Conservation (phyloP, 108 stramenopile genomes). For the Hondaea fermentalgiana region DNA sequence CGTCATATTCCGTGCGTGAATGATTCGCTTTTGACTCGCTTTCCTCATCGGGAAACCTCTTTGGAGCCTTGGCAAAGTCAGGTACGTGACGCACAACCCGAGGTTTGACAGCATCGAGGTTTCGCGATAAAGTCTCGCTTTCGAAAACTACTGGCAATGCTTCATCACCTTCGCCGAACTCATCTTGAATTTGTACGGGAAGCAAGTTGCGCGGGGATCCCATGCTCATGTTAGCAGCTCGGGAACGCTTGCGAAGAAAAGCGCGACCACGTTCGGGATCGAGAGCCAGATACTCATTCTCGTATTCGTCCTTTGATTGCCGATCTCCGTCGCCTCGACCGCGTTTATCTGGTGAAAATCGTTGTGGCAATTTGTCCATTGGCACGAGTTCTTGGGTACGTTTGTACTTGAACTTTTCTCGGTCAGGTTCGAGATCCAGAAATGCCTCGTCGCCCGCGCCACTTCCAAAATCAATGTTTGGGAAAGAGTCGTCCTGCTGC, state of each 20-base stretch:
- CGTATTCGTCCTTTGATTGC: not conserved
- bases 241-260: not conserved
- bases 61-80: not conserved
- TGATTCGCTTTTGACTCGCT: not conserved
- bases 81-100: not conserved
- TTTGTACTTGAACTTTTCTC: not conserved
- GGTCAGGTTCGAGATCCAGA: not conserved
- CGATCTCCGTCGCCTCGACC: not conserved
- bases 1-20: not conserved
- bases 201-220: not conserved
- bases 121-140: not conserved
- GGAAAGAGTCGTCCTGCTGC: too few relatives aligned
- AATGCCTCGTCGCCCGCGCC: not conserved
- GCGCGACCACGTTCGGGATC: not conserved
- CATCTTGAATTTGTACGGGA: not conserved
- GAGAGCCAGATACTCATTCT: not conserved
- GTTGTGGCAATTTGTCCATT: not conserved
- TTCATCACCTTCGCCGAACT: not conserved
- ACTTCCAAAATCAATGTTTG: too few relatives aligned
- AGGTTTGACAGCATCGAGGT: not conserved
- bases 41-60: not conserved
- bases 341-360: not conserved
- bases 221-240: not conserved
- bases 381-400: not conserved
- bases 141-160: not conserved